Percentiles rank a stretch among this genome's conserved stretches.
Conservation (phyloP, 441 rosid genomes). For the Euphorbia corollata region DNA sequence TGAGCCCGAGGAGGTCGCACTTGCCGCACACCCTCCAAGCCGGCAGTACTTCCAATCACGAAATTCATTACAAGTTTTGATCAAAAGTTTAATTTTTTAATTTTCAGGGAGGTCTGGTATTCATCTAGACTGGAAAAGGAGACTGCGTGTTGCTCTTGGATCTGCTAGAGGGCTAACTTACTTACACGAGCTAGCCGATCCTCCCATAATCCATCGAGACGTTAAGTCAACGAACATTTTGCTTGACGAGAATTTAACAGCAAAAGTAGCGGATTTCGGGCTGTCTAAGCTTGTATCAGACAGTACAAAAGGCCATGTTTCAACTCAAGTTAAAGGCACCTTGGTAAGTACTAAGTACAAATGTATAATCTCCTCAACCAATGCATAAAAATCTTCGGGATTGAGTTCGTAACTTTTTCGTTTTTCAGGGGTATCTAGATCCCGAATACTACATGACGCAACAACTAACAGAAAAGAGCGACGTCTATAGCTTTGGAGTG, state of each 20-base stretch:
- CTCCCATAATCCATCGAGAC: slow-evolving; percentile 95
- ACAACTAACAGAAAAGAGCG: slow-evolving; percentile 90
- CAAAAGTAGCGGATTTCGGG: slow-evolving; percentile 98
- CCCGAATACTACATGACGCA: slow-evolving; percentile 97
- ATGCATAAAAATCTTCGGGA: no score
- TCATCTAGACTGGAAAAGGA: slow-evolving; percentile 76
- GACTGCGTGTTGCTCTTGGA: slow-evolving; percentile 80
- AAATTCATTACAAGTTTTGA: background rate
- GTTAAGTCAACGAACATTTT: slow-evolving; percentile 83
- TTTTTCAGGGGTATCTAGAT: slow-evolving; percentile 82
- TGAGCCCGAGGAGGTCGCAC: no score
- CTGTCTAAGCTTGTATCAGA: slow-evolving; percentile 85
- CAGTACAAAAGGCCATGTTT: slow-evolving; percentile 79
- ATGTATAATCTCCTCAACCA: background rate
- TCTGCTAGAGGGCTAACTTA: slow-evolving; percentile 90
- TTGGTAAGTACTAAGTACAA: slow-evolving; percentile 39
- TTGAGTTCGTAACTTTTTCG: background rate
- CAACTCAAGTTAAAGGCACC: slow-evolving; percentile 99
- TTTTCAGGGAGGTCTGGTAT: slow-evolving; percentile 56
- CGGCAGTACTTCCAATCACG: no score
- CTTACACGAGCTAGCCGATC: slow-evolving; percentile 90
- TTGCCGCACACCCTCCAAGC: no score
- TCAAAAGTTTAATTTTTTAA: background rate
- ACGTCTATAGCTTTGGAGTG: slow-evolving; percentile 92
- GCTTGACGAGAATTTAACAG: slow-evolving; percentile 76